phyloP scores from a whole-genome alignment of 2,329 filamentous ascomycete species.

The Penicillium sumatraense region DNA sequence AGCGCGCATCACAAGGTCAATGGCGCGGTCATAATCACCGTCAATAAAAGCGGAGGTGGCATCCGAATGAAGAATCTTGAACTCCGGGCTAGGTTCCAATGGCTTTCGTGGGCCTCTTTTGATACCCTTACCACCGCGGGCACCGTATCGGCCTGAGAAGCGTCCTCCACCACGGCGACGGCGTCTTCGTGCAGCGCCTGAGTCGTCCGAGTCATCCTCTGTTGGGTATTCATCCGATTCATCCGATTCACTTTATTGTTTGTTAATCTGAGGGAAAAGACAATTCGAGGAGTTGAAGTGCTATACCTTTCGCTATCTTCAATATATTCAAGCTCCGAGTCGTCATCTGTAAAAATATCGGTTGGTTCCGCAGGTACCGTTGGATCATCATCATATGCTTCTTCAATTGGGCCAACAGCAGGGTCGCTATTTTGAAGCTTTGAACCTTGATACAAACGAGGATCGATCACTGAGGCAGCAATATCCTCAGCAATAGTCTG shows the following conservation, averaged over 20 bases:
- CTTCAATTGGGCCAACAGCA: background rate
- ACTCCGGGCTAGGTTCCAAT: constrained; percentile 53
- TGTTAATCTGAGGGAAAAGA: constrained; percentile 12
- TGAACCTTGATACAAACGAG: constrained; percentile 36
- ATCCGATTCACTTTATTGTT: constrained; percentile 28
- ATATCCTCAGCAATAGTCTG: constrained; percentile 17
- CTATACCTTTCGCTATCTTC: constrained; percentile 35
- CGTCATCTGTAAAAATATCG: constrained; percentile 24
- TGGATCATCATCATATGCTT: constrained; percentile 10
- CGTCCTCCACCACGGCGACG: constrained; percentile 37
- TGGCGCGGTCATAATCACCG: constrained; percentile 50
- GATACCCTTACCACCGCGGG: constrained; percentile 50
- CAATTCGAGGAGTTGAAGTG: background rate
- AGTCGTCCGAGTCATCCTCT: constrained; percentile 28
- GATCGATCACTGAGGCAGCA: constrained; percentile 36
- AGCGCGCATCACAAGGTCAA: constrained; percentile 51
- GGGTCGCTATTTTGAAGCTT: constrained; percentile 14
- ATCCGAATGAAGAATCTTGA: constrained; percentile 52
- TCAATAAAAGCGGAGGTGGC: constrained; percentile 56
- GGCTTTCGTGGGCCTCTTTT: constrained; percentile 52
- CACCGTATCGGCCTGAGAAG: constrained; percentile 43
- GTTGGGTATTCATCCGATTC: constrained; percentile 25
- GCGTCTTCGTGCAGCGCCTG: constrained; percentile 29
- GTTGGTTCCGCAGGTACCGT: background rate
- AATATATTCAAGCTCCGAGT: constrained; percentile 31